Evolutionary conservation across 345 rosid genomes (phyloP), one percentile per base, ranked within the genome.

Genomic region (Kandelia obovata): DNA sequence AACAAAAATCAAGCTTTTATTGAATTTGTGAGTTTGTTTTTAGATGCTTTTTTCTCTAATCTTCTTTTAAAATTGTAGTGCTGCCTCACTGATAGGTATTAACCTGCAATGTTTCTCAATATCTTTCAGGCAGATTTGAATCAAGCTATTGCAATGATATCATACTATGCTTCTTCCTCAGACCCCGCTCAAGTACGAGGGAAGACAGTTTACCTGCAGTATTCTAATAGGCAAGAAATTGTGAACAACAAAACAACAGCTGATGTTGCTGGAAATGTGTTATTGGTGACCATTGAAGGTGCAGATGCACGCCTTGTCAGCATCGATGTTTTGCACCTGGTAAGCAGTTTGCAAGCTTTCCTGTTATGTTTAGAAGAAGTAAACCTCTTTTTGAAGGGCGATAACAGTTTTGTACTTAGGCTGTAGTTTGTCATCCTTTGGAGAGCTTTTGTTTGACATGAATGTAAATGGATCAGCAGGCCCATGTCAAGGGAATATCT

Each of bases 131-230:
- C 83, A n/a, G 98, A 96, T 83, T 77, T 90, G 70, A 96, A 96
- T 75, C 99, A 96, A 82, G 99, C 99, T 28, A 96, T 96, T 75
- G 96, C 89, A 0, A 96, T 96, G 99, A 92, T 92, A 73, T 92
- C 98, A 10, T 90, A 84, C 75, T 96, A 92, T 58, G 98, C 99
- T 34, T 90, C 99, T 31, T 96, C 99, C 9, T 88, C 98, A 0
- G 99, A 96, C 64, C 97, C 99, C 59, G 99, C 99, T 61, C 99
- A 92, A 85, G 99, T 96, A 43, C 96, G 98, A 58, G 99, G 99
- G 66, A 96, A 96, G 84, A 96, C 99, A 26, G 99, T 96, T 65
- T 96, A 96, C 82, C 78, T 96, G 73, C 99, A 96, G 78, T 96
- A 96, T 79, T 96, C 99, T 69, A 96, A 92, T 52, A 82, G 99